phyloP scores from a whole-genome alignment of 1,284 basidiomycete species.

The Singerocomus inundabilis region DNA sequence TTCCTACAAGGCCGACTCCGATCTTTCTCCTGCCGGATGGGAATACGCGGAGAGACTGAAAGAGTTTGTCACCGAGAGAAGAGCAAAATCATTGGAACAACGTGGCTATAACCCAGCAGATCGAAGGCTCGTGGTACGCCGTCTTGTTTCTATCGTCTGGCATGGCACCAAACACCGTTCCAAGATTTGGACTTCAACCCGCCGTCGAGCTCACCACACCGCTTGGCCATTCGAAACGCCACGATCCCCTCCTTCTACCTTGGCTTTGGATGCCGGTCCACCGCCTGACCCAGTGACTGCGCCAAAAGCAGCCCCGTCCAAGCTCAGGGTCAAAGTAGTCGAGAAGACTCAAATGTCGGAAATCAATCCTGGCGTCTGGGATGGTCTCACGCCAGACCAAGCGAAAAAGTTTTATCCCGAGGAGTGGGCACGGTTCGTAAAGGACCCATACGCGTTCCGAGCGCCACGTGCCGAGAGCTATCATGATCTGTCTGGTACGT shows the following conservation, averaged over 20 bases:
- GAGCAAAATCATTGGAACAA: conserved; percentile 67
- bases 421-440: conserved; percentile 90
- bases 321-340: conserved; percentile 73
- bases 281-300: not conserved
- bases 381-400: conserved; percentile 89
- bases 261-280: conserved; percentile 8
- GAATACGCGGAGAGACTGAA: conserved; percentile 89
- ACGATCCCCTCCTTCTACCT: conserved; percentile 8
- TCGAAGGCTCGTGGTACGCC: conserved; percentile 71
- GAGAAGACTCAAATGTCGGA: conserved; percentile 97
- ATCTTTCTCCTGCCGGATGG: conserved; percentile 92
- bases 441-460: conserved; percentile 92
- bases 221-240: conserved; percentile 87
- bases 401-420: conserved; percentile 89
- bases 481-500: conserved; percentile 75
- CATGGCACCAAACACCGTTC: not conserved
- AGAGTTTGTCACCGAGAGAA: conserved; percentile 79
- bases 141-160: not conserved
- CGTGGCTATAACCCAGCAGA: conserved; percentile 63
- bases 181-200: conserved; percentile 96
- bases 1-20: conserved; percentile 98
- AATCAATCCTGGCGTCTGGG: conserved; percentile 97
- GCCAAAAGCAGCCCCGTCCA: conserved; percentile 16
- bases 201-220: conserved; percentile 90
- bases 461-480: conserved; percentile 94